Evolutionary conservation across 1,284 basidiomycete species (phyloP).

Genomic region (Peniophora sp.): DNA sequence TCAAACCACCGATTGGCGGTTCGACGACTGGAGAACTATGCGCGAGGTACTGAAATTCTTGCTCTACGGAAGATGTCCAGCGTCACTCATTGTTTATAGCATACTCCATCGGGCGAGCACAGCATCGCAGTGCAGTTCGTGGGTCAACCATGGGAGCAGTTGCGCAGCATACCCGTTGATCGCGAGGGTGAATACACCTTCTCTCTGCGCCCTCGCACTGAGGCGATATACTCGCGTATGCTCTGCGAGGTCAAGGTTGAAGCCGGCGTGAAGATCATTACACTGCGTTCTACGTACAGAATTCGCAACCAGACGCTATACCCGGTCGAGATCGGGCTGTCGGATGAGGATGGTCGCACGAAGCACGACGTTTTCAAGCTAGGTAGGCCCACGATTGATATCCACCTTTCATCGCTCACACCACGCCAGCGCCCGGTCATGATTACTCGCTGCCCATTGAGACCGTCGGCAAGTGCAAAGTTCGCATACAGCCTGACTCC

Average conservation of each 20-base stretch:
- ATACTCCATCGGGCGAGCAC: constrained; percentile 77
- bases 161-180: constrained; percentile 89
- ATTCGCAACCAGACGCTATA: constrained; percentile 91
- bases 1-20: constrained; percentile 88
- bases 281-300: constrained; percentile 89
- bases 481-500: constrained; percentile 93
- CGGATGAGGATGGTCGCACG: constrained; percentile 82
- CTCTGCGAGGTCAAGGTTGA: constrained; percentile 88
- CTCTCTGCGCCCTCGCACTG: constrained; percentile 72
- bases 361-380: constrained; percentile 82
- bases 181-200: constrained; percentile 92
- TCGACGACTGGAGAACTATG: constrained; percentile 94
- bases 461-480: constrained; percentile 76
- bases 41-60: no score
- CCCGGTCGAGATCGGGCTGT: constrained; percentile 87
- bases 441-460: constrained; percentile 90
- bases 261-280: constrained; percentile 94
- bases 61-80: no score
- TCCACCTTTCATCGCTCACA: constrained; percentile 4
- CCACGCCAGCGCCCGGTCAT: constrained; percentile 65
- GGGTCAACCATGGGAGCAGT: constrained; percentile 86
- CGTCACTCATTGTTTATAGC: constrained; percentile 35
- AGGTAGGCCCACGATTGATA: constrained; percentile 33
- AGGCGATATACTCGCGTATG: constrained; percentile 75
- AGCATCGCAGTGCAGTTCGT: constrained; percentile 80